A percentile compares a stretch with the other conserved stretches of the same genome.
phyloP scores from a whole-genome alignment of 2,329 filamentous ascomycete species.

The Diaporthe sp. region DNA sequence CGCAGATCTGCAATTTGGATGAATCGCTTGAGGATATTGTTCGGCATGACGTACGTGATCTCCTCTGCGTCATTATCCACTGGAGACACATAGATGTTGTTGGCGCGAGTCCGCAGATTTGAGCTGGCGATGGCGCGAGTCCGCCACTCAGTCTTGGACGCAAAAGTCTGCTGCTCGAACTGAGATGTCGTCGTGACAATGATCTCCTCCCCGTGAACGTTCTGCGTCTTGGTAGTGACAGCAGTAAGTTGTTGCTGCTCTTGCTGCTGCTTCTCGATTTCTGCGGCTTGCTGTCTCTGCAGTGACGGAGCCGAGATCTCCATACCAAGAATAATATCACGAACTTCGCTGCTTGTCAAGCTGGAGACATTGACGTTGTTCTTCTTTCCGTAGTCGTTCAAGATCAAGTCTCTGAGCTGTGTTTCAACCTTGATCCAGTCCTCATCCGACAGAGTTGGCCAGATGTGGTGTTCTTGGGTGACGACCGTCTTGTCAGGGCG shows the following conservation, averaged over 20 bases:
- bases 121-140: slow-evolving; percentile 96
- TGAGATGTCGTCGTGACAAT: slow-evolving; percentile 98
- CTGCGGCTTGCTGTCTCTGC: slow-evolving; percentile 97
- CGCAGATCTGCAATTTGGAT: slow-evolving; percentile 97
- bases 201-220: slow-evolving; percentile 96
- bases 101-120: slow-evolving; percentile 91
- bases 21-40: slow-evolving; percentile 98
- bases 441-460: slow-evolving; percentile 93
- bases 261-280: slow-evolving; percentile 98
- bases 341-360: slow-evolving; percentile 95
- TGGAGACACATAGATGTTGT: slow-evolving; percentile 99
- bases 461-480: slow-evolving; percentile 98
- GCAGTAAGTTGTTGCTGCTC: slow-evolving; percentile 97
- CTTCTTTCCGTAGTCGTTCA: slow-evolving; percentile 99
- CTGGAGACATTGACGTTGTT: slow-evolving; percentile 99
- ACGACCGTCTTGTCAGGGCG: slow-evolving; percentile 98
- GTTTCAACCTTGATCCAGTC: slow-evolving; percentile 99
- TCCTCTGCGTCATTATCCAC: slow-evolving; percentile 93
- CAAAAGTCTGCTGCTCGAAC: slow-evolving; percentile 97
- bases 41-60: slow-evolving; percentile 98
- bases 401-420: slow-evolving; percentile 91
- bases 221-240: slow-evolving; percentile 98
- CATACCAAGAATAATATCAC: slow-evolving; percentile 99
- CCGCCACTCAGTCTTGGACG: slow-evolving; percentile 98
- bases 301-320: slow-evolving; percentile 98